Evolutionary conservation across 2,329 filamentous ascomycete species (phyloP).

Genomic region (Sarocladiaceae sp.): DNA sequence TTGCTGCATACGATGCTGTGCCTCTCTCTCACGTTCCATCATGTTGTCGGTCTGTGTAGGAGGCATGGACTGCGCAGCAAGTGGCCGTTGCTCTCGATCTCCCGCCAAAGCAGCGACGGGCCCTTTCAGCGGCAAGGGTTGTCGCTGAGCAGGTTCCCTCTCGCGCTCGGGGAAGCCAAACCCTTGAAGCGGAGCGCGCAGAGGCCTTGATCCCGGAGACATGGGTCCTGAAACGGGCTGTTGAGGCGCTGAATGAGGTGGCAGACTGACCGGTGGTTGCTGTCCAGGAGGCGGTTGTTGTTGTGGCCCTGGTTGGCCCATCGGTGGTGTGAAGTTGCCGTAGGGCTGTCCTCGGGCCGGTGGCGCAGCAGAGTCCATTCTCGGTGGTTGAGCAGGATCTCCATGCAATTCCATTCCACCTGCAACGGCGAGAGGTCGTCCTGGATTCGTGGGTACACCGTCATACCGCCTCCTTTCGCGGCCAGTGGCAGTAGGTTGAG

Average conservation of each 20-base stretch:
- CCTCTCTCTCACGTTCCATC: slow-evolving; percentile 25
- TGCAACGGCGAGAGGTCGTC: slow-evolving; percentile 44
- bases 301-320: slow-evolving; percentile 8
- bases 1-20: slow-evolving; percentile 19
- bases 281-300: slow-evolving; percentile 15
- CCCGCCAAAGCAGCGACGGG: slow-evolving; percentile 20
- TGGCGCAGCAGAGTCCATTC: slow-evolving; percentile 36
- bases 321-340: slow-evolving; percentile 34
- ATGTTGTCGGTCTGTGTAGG: slow-evolving; percentile 28
- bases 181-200: slow-evolving; percentile 36
- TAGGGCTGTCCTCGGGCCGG: slow-evolving; percentile 33
- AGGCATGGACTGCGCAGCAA: slow-evolving; percentile 29
- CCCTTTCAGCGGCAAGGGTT: slow-evolving; percentile 37
- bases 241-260: slow-evolving; percentile 14
- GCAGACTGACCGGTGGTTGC: slow-evolving; percentile 16
- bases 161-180: slow-evolving; percentile 45
- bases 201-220: slow-evolving; percentile 28
- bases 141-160: slow-evolving; percentile 29
- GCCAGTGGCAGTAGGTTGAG: slow-evolving; percentile 44
- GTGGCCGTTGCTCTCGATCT: slow-evolving; percentile 27
- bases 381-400: slow-evolving; percentile 37
- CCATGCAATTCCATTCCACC: slow-evolving; percentile 35
- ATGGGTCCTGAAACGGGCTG: slow-evolving; percentile 16
- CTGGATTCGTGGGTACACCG: slow-evolving; percentile 27
- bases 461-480: slow-evolving; percentile 48